Percentiles rank a stretch among this genome's conserved stretches.
Conservation (phyloP, 441 rosid genomes). For the Daphne laureola region DNA sequence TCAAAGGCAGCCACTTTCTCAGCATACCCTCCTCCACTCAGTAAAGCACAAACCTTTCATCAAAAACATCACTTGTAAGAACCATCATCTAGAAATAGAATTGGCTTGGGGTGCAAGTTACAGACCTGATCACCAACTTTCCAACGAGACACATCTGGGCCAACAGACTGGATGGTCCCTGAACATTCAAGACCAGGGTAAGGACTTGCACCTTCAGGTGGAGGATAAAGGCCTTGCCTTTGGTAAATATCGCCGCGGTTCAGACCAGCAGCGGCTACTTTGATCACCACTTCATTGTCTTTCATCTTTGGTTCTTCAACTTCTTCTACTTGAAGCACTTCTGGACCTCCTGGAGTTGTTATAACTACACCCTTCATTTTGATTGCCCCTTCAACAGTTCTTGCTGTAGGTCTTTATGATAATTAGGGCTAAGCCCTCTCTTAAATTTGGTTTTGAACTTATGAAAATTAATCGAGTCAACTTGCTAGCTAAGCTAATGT, state of each 20-base stretch:
- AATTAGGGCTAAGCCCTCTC: too few species aligned
- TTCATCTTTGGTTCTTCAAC: constrained; percentile 63
- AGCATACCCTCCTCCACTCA: constrained; percentile 86
- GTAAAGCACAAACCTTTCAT: constrained; percentile 76
- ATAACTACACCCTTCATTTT: constrained; percentile 85
- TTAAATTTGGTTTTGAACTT: too few species aligned
- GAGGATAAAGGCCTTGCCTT: constrained; percentile 58
- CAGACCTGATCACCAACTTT: constrained; percentile 72
- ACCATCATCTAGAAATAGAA: too few species aligned
- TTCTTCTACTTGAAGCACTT: constrained; percentile 60
- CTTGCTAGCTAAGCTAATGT: too few species aligned
- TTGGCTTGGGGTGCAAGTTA: too few species aligned
- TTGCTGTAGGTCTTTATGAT: too few species aligned
- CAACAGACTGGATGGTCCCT: constrained; percentile 62
- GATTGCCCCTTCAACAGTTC: too few species aligned
- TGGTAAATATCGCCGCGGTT: constrained; percentile 75
- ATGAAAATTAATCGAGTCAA: too few species aligned
- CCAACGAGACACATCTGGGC: constrained; percentile 65
- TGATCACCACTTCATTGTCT: constrained; percentile 70
- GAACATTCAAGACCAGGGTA: constrained; percentile 88
- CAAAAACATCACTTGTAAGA: too few species aligned
- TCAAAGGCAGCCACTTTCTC: constrained; percentile 86
- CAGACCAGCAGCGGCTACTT: constrained; percentile 66
- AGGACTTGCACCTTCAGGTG: constrained; percentile 75
- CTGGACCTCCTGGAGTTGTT: constrained; percentile 66